Conservation (phyloP, 495 filamentous ascomycete species). For the Letharia columbiana region DNA sequence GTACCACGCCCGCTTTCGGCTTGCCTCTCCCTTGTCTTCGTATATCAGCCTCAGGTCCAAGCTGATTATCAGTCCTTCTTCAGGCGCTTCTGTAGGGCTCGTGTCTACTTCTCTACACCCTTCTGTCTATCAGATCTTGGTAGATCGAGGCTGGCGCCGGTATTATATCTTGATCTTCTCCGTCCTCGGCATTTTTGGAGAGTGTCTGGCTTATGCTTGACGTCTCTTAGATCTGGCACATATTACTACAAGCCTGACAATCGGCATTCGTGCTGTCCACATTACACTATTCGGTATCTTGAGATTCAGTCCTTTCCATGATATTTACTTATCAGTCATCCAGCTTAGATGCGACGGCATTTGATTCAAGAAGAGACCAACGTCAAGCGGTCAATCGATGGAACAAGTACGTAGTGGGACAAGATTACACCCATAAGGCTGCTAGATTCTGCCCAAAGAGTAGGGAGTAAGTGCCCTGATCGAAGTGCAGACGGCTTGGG, state of each 20-base stretch:
- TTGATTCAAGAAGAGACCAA: slow-evolving; percentile 70
- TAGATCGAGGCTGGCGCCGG: slow-evolving; percentile 87
- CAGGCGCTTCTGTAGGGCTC: slow-evolving; percentile 82
- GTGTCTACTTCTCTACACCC: slow-evolving; percentile 57
- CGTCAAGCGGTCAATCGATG: slow-evolving; percentile 82
- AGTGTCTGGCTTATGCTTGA: slow-evolving; percentile 22
- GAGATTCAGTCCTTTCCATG: neutral
- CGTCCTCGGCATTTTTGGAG: neutral
- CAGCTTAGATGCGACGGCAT: slow-evolving; percentile 61
- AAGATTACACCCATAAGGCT: slow-evolving; percentile 63
- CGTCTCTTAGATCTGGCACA: slow-evolving; percentile 52
- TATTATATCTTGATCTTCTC: slow-evolving; percentile 32
- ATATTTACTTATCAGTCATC: slow-evolving; percentile 16
- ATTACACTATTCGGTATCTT: slow-evolving; percentile 75
- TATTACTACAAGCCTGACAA: slow-evolving; percentile 90
- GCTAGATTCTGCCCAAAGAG: slow-evolving; percentile 66
- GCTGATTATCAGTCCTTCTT: slow-evolving; percentile 24
- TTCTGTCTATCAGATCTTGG: slow-evolving; percentile 67
- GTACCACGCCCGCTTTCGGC: slow-evolving; percentile 11
- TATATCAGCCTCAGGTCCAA: slow-evolving; percentile 25
- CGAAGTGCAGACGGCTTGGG: neutral
- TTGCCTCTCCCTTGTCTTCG: slow-evolving; percentile 18
- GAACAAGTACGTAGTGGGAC: slow-evolving; percentile 77
- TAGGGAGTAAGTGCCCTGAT: slow-evolving; percentile 49
- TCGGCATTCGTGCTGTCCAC: slow-evolving; percentile 78